Evolutionary conservation across 2,329 filamentous ascomycete species (phyloP), one percentile per base, ranked within the genome.

Genomic region (Pseudocercospora ulei): DNA sequence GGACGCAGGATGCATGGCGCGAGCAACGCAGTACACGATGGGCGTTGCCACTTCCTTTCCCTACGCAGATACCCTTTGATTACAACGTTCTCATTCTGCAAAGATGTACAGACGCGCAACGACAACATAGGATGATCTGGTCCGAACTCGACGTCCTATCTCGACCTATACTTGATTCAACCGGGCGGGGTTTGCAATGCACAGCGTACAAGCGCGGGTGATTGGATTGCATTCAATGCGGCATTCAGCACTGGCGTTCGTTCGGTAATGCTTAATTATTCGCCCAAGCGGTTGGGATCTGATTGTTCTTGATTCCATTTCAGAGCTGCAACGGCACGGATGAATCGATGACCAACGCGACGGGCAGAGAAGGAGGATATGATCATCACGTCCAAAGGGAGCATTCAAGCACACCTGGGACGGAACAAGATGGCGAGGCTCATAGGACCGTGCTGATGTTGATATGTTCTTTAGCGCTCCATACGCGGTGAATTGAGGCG

Each of bases 161-260:
- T 34, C 22, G n/a, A 29, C 18, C 16, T 29, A 36, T 11, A 38
- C 20, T 9, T 22, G 18, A 19, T 22, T 17, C 29, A 3, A 12
- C 26, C 2, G 29, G 23, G 12, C 12, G 22, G 24, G 19, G n/a
- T 19, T 36, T 27, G 34, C 23, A 14, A 36, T 36, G 35, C 39
- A 24, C 30, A 42, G 35, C 39, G 39, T 37, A 35, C 14, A 34
- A 20, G 37, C 37, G 28, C 37, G 26, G 34, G 28, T 14, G 35
- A 19, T 33, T 19, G 13, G 5, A 13, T 27, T 27, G 34, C 24
- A 19, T 24, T 38, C 25, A 20, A 16, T 18, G 24, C 28, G 33
- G 40, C 40, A 43, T 43, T 23, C 25, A 23, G 35, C 17, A 38
- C 25, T 29, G 40, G 35, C 35, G 40, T 43, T 42, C 35, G 40